Evolutionary conservation across 2,329 filamentous ascomycete species (phyloP).

Genomic region (Colletotrichum sp.): DNA sequence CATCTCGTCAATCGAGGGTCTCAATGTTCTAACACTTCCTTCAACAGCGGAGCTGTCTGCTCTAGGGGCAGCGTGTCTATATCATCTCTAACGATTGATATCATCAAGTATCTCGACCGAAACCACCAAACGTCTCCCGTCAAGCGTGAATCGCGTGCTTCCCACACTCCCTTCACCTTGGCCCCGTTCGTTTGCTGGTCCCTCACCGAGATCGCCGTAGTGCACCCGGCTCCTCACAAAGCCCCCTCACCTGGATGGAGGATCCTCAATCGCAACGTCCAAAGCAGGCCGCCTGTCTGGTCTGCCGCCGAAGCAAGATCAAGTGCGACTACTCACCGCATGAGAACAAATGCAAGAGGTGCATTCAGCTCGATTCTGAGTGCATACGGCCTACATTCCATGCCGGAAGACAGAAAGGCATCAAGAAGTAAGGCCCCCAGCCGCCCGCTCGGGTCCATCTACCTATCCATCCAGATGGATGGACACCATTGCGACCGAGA

Average conservation of each 20-base stretch:
- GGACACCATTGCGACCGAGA: not conserved
- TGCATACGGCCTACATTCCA: conserved; percentile 77
- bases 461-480: not conserved
- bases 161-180: not conserved
- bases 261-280: conserved; percentile 22
- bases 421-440: conserved; percentile 68
- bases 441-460: not conserved
- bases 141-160: not conserved
- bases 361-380: conserved; percentile 60
- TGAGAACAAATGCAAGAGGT: conserved; percentile 64
- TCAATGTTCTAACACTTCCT: conserved; percentile 14
- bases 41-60: conserved; percentile 23
- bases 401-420: conserved; percentile 75
- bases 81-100: conserved; percentile 7
- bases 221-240: conserved; percentile 18
- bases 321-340: conserved; percentile 64
- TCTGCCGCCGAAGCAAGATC: conserved; percentile 71
- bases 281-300: conserved; percentile 62
- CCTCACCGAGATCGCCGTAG: conserved; percentile 15
- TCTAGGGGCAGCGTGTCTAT: conserved; percentile 19
- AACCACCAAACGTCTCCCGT: not conserved
- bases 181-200: not conserved
- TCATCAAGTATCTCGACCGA: not conserved
- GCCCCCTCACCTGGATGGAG: conserved; percentile 22
- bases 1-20: conserved; percentile 3